A percentile compares a stretch with the other conserved stretches of the same genome.
These are phyloP conservation scores for Mycocalia duriaeana DNA, from an alignment of 1,284 basidiomycete genomes.

Conservation along the genomic window DNA sequence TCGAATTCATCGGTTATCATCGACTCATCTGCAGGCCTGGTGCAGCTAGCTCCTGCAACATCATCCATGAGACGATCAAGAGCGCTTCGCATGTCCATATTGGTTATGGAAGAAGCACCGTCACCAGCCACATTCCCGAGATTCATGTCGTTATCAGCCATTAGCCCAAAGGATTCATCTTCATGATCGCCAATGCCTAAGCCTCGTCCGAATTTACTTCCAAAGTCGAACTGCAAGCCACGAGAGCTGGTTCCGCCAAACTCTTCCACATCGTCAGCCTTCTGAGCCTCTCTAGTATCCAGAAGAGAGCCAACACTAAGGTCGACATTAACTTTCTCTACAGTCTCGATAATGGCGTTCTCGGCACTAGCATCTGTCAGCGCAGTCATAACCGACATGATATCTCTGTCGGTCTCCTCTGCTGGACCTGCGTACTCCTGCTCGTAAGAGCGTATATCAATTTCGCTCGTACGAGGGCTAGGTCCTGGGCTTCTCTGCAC, in stretches of 20 bases:
- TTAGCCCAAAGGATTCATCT: too few species aligned
- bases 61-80: constrained; percentile 76
- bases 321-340: constrained; percentile 30
- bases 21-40: constrained; percentile 33
- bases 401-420: constrained; percentile 26
- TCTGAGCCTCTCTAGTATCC: too few species aligned
- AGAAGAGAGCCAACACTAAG: constrained; percentile 17
- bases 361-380: constrained; percentile 40
- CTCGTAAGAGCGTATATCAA: not conserved
- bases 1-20: constrained; percentile 36
- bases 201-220: constrained; percentile 39
- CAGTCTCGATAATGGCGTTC: constrained; percentile 40
- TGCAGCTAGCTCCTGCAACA: constrained; percentile 44
- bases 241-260: constrained; percentile 27
- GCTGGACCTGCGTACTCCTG: not conserved
- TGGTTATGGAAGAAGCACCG: constrained; percentile 52
- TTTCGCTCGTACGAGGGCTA: constrained; percentile 2
- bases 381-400: constrained; percentile 31
- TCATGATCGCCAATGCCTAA: constrained; percentile 3
- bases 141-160: constrained; percentile 10
- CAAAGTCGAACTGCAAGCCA: constrained; percentile 39
- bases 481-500: constrained; percentile 4
- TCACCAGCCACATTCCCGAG: constrained; percentile 29
- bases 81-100: constrained; percentile 70
- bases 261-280: constrained; percentile 17